Evolutionary conservation across 164 flowering plant genomes (phyloP), one percentile per base, ranked within the genome.

Genomic region (Hamamelis virginiana): DNA sequence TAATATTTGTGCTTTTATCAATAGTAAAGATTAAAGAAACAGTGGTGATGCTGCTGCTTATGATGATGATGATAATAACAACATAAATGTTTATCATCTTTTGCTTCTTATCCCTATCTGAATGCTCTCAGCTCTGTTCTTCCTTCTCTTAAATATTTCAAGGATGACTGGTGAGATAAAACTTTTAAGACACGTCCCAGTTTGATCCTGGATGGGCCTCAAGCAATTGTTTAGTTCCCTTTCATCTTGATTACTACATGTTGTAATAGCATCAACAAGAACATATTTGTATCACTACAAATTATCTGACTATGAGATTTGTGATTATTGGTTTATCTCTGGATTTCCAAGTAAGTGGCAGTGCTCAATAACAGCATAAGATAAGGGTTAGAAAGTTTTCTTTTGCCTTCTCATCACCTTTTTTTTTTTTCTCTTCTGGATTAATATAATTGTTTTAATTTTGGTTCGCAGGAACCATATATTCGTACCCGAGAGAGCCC

Each of bases 401-500:
- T 57, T 57, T 57, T 25, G 33, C 60, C 33, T 57, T 57, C 6
- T 23, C 33, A 56, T 56, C 59, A 23, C 12, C 10, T 56, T 56
- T 56, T 22, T 22, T 56, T 10, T 15, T 56, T 23, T 56, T n/a
- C n/a, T n/a, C n/a, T n/a, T n/a, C n/a, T 11, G 19, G 23, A n/a
- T 23, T 56, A 6, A 10, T 13, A 4, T 22, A 8, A 45, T 41
- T 46, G 6, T 21, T 28, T 71, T 27, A 8, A 4, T 28, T 47
- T 65, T 57, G 23, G 44, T 22, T 28, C 69, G 59, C 66, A 83
- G 88, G 83, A 79, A 64, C 58, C 67, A 14, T 80, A 81, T 73
- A 43, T 68, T 22, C 87, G 83, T 21, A 53, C 62, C 41, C 74
- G 84, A 23, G 81, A 83, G 5, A 26, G 78, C 50, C 77, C 83